Conservation (phyloP, 106 monocot genomes). For the Apostasia ramifera region DNA sequence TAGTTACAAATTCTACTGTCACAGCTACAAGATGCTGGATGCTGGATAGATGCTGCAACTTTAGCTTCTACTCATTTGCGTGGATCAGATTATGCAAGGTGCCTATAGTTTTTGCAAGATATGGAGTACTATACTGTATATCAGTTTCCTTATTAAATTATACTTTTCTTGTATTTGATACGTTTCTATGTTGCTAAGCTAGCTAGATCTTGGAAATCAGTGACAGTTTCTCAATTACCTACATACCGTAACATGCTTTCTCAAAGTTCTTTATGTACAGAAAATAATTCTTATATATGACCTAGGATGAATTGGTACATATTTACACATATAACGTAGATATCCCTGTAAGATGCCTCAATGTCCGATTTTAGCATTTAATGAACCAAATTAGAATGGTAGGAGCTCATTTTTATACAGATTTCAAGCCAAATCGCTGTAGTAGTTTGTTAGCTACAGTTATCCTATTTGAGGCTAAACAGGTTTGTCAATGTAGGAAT, state of each 20-base stretch:
- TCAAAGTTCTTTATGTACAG: not conserved
- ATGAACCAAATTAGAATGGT: not conserved
- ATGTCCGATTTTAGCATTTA: not conserved
- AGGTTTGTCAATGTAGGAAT: not conserved
- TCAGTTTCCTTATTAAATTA: not conserved
- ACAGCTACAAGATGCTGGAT: conserved; percentile 99
- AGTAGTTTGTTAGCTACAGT: not conserved
- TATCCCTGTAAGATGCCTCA: not conserved
- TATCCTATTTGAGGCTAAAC: not conserved
- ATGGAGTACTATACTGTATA: not conserved
- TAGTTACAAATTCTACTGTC: not conserved
- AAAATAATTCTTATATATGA: not conserved
- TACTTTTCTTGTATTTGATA: not conserved
- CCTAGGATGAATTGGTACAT: too few species aligned
- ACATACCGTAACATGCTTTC: not conserved
- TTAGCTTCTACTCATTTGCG: conserved; percentile 96
- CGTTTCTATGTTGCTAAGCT: not conserved
- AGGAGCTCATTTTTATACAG: not conserved
- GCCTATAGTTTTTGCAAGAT: not conserved
- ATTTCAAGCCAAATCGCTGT: not conserved
- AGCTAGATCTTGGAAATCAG: too few species aligned
- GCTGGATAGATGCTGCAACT: conserved; percentile 98
- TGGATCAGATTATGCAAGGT: conserved; percentile 99
- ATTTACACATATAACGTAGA: not conserved
- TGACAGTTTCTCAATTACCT: not conserved